Conservation (phyloP, 371 early-diverging fungal species). For the Chytridium lagenaria region DNA sequence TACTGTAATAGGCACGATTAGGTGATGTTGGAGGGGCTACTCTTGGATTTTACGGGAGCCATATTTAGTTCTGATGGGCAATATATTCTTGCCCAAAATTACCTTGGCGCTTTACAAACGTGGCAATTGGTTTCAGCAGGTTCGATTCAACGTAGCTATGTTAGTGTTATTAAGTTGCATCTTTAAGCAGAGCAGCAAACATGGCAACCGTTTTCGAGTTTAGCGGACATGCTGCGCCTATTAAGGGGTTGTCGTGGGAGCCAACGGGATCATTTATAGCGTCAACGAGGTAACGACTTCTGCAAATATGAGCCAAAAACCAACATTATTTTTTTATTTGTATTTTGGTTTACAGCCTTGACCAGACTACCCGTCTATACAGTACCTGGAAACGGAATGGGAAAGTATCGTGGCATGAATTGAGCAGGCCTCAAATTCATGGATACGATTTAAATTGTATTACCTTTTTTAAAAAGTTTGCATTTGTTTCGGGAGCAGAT, state of each 20-base stretch:
- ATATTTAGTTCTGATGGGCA: slow-evolving; percentile 73
- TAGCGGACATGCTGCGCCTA: slow-evolving; percentile 83
- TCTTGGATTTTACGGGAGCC: slow-evolving; percentile 85
- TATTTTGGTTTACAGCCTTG: slow-evolving; percentile 63
- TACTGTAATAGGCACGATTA: slow-evolving; percentile 64
- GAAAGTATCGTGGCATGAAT: slow-evolving; percentile 85
- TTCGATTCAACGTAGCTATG: slow-evolving; percentile 23
- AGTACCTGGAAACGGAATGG: slow-evolving; percentile 69
- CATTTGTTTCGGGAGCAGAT: slow-evolving; percentile 90
- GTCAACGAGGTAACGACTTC: slow-evolving; percentile 61
- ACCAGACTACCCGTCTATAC: slow-evolving; percentile 89
- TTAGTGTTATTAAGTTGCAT: neutral
- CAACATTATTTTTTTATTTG: no score
- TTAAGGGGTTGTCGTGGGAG: slow-evolving; percentile 84
- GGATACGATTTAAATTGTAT: slow-evolving; percentile 93
- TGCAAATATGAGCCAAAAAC: no score
- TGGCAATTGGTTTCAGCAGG: slow-evolving; percentile 67
- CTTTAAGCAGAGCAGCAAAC: neutral
- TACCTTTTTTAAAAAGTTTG: slow-evolving; percentile 75
- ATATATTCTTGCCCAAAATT: slow-evolving; percentile 76
- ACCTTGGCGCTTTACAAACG: slow-evolving; percentile 87
- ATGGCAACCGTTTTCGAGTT: slow-evolving; percentile 74
- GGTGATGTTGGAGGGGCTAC: slow-evolving; percentile 90
- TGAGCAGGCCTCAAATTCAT: slow-evolving; percentile 95
- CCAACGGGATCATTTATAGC: slow-evolving; percentile 76